Evolutionary conservation across 306 rosid genomes (phyloP).

Genomic region (Fagus crenata): DNA sequence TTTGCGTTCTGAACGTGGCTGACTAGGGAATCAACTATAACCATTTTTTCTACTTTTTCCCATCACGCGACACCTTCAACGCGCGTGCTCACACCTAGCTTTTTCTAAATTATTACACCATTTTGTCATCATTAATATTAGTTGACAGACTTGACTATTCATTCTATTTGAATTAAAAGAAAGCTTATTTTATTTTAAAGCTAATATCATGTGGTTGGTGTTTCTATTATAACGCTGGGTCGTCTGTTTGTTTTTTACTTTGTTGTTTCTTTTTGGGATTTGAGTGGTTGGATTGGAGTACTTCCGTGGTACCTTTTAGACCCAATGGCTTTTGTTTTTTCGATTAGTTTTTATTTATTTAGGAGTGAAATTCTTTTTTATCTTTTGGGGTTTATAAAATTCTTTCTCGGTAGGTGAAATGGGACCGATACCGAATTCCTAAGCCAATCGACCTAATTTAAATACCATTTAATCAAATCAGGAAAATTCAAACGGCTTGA

Average conservation of each 20-base stretch:
- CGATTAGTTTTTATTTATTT: background rate
- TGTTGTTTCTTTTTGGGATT: constrained; percentile 3
- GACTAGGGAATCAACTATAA: background rate
- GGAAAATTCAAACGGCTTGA: too few species aligned
- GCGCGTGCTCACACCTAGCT: background rate
- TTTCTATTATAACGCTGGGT: background rate
- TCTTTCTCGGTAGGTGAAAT: background rate
- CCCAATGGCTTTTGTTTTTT: background rate
- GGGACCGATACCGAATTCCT: background rate
- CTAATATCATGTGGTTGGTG: background rate
- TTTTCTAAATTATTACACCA: background rate
- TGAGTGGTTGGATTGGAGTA: background rate
- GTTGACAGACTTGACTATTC: background rate
- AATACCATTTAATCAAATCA: background rate
- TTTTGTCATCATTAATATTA: background rate
- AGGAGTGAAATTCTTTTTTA: background rate
- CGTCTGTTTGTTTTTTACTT: background rate
- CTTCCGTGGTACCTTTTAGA: constrained; percentile 23
- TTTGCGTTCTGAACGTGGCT: constrained; percentile 38
- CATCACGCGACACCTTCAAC: constrained; percentile 2
- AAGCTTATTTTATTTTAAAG: background rate
- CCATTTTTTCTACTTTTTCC: background rate
- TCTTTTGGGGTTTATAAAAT: background rate
- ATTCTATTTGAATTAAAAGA: background rate
- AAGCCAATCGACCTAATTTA: background rate